phyloP scores from a whole-genome alignment of 164 flowering plant genomes.

The Saururus chinensis region DNA sequence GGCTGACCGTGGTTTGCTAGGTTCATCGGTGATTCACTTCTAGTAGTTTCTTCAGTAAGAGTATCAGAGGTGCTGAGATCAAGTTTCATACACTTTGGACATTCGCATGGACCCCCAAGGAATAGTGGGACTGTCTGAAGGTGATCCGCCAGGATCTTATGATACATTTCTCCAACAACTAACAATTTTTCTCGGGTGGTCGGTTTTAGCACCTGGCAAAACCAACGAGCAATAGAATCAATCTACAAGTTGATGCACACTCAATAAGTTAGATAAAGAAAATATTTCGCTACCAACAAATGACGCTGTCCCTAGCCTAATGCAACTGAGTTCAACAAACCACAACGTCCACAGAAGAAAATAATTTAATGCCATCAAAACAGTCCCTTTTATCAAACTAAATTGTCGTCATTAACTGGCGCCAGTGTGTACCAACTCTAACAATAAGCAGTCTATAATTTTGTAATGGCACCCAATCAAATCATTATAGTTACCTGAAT shows the following conservation, averaged over 20 bases:
- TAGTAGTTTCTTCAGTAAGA: slow-evolving; percentile 1
- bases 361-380: too few species aligned
- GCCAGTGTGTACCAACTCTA: neutral
- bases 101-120: slow-evolving; percentile 56
- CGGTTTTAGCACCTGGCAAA: slow-evolving; percentile 46
- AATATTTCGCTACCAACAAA: neutral
- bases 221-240: neutral
- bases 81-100: slow-evolving; percentile 28
- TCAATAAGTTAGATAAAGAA: neutral
- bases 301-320: too few species aligned
- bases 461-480: neutral
- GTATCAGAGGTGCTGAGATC: neutral
- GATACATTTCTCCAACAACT: slow-evolving; percentile 36
- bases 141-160: slow-evolving; percentile 31
- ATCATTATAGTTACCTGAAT: slow-evolving; percentile 44
- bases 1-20: slow-evolving; percentile 6
- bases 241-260: neutral
- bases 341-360: neutral
- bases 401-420: neutral
- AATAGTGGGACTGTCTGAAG: slow-evolving; percentile 36
- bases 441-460: neutral
- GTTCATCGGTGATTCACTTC: slow-evolving; percentile 3
- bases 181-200: slow-evolving; percentile 38
- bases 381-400: neutral
- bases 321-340: too few species aligned